Evolutionary conservation across 1,284 basidiomycete genomes (phyloP), one percentile per base, ranked within the genome.

Genomic region (Wolfiporia cocos): DNA sequence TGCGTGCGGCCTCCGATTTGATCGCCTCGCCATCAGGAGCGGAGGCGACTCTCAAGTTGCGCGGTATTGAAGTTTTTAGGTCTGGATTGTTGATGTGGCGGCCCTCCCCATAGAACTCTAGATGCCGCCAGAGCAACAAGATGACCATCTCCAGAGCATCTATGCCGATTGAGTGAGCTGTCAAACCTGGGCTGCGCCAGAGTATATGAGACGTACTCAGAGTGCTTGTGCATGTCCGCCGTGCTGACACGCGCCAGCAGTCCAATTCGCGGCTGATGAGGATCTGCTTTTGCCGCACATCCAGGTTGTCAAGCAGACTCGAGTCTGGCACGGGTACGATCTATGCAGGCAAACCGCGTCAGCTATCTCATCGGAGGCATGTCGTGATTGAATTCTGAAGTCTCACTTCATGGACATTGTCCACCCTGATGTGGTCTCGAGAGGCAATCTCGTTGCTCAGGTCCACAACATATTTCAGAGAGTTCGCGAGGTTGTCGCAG

Each of bases 71-170:
- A 29, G 57, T 63, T 53, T 59, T 64, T 46, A 64, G 62, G 53
- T 57, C 67, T 21, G 54, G 56, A 38, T 57, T 63, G 53, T 64
- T 64, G 49, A 58, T 53, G 43, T 61, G 59, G 35, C 58, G 65
- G 42, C 57, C 68, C 51, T 71, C 67, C 12, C 69, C 58, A 53
- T 82, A 87, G 50, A 76, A 76, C 15, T 79, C 71, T 29, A 94
- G 59, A 59, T 97, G 93, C 24, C 92, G 74, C 84, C 90, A 94
- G 10, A 92, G 70, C 20, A 96, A 69, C 5, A 96, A 71, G 5
- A 96, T 68, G 5, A 91, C 64, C 70, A 93, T 86, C 64, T 96
- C 92, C 37, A 85, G 84, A 81, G 49, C 81, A 89, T 86, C 34
- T 21, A 36, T 41, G 10, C 46, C 31, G 20, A 34, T 48, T 28